Evolutionary conservation across 73 alveolate species (phyloP).

Genomic region (Tetrahymena thermophila): DNA sequence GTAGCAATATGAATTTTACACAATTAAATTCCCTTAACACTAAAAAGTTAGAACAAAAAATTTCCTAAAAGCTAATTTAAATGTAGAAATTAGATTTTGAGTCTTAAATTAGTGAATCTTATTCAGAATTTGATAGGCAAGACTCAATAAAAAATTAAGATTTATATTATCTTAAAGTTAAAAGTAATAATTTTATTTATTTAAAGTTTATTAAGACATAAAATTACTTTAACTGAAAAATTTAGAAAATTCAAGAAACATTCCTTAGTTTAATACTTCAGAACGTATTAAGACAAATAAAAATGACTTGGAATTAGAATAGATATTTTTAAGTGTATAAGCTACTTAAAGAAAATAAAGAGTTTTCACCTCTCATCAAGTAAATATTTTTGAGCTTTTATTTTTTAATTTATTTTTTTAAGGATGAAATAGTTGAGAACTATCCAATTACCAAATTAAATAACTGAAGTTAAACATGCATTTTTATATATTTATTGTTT

Average conservation of each 20-base stretch:
- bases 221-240: too few relatives aligned
- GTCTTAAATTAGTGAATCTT: neutral
- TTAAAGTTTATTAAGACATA: too few relatives aligned
- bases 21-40: too few relatives aligned
- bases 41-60: neutral
- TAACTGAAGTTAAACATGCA: too few relatives aligned
- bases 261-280: neutral
- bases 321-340: too few relatives aligned
- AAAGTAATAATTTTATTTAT: neutral
- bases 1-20: neutral
- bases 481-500: too few relatives aligned
- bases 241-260: neutral
- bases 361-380: neutral
- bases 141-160: neutral
- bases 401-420: too few relatives aligned
- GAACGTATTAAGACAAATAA: neutral
- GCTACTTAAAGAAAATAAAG: neutral
- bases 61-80: neutral
- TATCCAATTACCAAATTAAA: too few relatives aligned
- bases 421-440: too few relatives aligned
- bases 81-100: neutral
- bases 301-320: neutral
- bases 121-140: neutral
- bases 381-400: too few relatives aligned
- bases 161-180: too few relatives aligned